Evolutionary conservation across 1,139 yeast genomes (phyloP).

Genomic region (Yamadazyma songkhlaensis): DNA sequence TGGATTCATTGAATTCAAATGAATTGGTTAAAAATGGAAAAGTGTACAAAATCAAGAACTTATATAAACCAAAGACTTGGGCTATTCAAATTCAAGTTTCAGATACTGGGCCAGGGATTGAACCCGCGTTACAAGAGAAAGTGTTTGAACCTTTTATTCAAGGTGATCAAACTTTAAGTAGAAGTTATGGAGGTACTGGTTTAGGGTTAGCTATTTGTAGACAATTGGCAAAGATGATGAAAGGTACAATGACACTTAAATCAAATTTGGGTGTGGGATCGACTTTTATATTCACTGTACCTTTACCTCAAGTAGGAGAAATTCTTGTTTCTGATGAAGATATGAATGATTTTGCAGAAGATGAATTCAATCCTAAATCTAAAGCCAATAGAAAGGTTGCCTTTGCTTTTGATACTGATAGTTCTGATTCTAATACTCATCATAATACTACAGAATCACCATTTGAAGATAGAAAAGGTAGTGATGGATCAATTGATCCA

Average conservation of each 20-base stretch:
- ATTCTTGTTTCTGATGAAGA: conserved; percentile 39
- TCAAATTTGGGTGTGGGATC: conserved; percentile 78
- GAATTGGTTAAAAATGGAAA: conserved; percentile 33
- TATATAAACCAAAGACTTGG: conserved; percentile 48
- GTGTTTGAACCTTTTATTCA: conserved; percentile 96
- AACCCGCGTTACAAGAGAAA: conserved; percentile 70
- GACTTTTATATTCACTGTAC: conserved; percentile 75
- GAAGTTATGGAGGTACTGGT: conserved; percentile 96
- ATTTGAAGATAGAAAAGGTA: not conserved
- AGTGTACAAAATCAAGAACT: conserved; percentile 32
- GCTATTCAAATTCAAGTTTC: conserved; percentile 72
- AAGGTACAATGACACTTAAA: conserved; percentile 71
- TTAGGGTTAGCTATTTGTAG: conserved; percentile 90
- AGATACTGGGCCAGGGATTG: conserved; percentile 94
- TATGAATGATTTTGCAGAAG: conserved; percentile 41
- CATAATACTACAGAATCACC: conserved; percentile 1
- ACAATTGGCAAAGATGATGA: conserved; percentile 86
- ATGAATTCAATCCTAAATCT: conserved; percentile 41
- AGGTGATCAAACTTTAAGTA: conserved; percentile 90
- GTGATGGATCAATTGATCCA: not conserved
- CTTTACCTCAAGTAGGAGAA: conserved; percentile 71
- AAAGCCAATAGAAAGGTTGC: conserved; percentile 37
- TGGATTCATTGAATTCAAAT: conserved; percentile 14
- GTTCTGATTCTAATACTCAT: conserved; percentile 4
- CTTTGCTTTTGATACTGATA: conserved; percentile 23